Base-by-base conservation (phyloP, 371 early-diverging fungal genomes). In the Cokeromyces recurvatus region DNA sequence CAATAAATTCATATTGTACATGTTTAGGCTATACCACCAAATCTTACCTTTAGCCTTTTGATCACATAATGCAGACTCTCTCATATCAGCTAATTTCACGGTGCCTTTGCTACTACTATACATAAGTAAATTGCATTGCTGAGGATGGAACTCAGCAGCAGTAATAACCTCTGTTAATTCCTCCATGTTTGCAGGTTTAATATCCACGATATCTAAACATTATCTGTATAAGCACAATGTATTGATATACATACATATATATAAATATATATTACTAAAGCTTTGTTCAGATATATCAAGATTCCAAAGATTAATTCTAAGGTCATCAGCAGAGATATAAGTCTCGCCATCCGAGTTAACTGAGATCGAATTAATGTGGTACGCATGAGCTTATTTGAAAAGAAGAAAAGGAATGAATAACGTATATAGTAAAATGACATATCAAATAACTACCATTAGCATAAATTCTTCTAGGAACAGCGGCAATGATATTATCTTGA, bases 101-200 rank as follows among this genome's bases (percentile, higher is more conserved):
- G 81, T 83, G 7, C 98, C 98, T 54, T 89, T 93, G 62, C 91
- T 90, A 68, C 88, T 90, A 53, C 89, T 87, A 71, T 95, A 97
- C 75, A 88, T 86, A 57, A 97, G 93, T 46, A 86, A 43, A 68
- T 89, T 90, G 76, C 93, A 95, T 42, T 86, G 84, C 9, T 60
- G 47, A 10, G 92, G 92, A 59, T 92, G 93, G 68, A 95, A 97
- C 64, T 92, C 91, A 19, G 95, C 89, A 2, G 91, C 85, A 15
- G 96, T 96, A 50, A 97, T 95, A 37, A 97, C 96, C 65, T 94
- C 95, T 17, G 91, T 91, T 53, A 95, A 66, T 49, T 96, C 97
- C 53, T 94, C 94, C 89, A 92, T 91, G 56, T 91, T 93, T 15
- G 86, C 85, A 17, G 97, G 95, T 66, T 97, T 97, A 50, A 95